Evolutionary conservation across 495 filamentous ascomycete genomes (phyloP).

Genomic region (Penicillium nucicola): DNA sequence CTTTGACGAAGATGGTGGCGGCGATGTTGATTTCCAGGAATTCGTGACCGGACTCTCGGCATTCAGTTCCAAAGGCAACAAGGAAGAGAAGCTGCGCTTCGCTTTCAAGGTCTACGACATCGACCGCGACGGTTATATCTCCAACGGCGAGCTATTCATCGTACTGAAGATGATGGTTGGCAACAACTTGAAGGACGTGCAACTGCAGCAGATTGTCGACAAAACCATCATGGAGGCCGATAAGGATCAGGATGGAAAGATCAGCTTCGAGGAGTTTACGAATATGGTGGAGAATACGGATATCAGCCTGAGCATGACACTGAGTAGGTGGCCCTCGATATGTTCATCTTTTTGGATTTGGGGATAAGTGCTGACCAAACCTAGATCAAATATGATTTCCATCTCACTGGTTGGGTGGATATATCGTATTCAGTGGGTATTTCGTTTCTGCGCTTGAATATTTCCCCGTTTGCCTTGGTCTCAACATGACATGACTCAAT

Average conservation of each 20-base stretch:
- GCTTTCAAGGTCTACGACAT: slow-evolving; percentile 99
- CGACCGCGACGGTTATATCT: slow-evolving; percentile 97
- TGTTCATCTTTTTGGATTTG: neutral
- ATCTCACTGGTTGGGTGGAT: slow-evolving; percentile 2
- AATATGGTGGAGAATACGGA: slow-evolving; percentile 99
- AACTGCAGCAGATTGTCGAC: slow-evolving; percentile 92
- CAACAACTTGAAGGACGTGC: slow-evolving; percentile 98
- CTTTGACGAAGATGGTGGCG: slow-evolving; percentile 98
- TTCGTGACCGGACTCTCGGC: slow-evolving; percentile 95
- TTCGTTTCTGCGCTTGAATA: neutral
- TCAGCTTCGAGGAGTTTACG: slow-evolving; percentile 98
- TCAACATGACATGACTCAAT: slow-evolving; percentile 30
- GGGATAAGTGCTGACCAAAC: slow-evolving; percentile 20
- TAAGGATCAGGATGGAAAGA: slow-evolving; percentile 92
- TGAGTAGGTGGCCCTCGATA: slow-evolving; percentile 59
- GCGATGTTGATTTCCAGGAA: slow-evolving; percentile 98
- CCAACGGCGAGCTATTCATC: slow-evolving; percentile 98
- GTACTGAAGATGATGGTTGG: slow-evolving; percentile 99
- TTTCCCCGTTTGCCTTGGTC: slow-evolving; percentile 1
- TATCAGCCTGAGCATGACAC: slow-evolving; percentile 96
- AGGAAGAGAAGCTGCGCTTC: slow-evolving; percentile 96
- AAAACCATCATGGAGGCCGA: slow-evolving; percentile 99
- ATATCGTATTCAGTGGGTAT: slow-evolving; percentile 1
- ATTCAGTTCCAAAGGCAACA: slow-evolving; percentile 97
- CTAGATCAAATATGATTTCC: slow-evolving; percentile 33